A percentile compares a stretch with the other conserved stretches of the same genome.
phyloP scores from a whole-genome alignment of 2,329 filamentous ascomycete genomes.

The Saccharata proteae region DNA sequence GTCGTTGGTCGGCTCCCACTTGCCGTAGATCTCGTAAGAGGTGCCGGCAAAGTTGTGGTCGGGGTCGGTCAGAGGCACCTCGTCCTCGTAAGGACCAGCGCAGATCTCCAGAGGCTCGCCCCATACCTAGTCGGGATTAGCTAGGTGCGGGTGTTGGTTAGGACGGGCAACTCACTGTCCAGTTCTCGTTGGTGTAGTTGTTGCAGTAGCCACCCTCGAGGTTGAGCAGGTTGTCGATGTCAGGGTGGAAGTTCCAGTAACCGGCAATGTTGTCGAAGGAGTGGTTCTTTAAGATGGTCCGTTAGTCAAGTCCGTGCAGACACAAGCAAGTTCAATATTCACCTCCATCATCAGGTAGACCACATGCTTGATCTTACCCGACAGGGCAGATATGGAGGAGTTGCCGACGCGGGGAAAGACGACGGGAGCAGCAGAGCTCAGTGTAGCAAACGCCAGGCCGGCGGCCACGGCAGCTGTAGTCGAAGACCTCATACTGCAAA shows the following conservation, averaged over 20 bases:
- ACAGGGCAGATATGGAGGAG: too few relatives aligned
- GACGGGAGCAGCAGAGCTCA: too few relatives aligned
- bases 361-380: slow-evolving; percentile 5
- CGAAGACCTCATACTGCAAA: too few relatives aligned
- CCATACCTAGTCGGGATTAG: too few relatives aligned
- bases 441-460: too few relatives aligned
- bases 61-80: slow-evolving; percentile 24
- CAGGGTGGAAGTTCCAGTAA: slow-evolving; percentile 23
- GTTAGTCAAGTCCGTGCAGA: too few relatives aligned
- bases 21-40: slow-evolving; percentile 27
- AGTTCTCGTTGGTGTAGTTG: slow-evolving; percentile 25
- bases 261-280: slow-evolving; percentile 30
- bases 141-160: too few relatives aligned
- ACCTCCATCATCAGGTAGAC: slow-evolving; percentile 5
- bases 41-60: slow-evolving; percentile 19
- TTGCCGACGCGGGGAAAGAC: too few relatives aligned
- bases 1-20: slow-evolving; percentile 23
- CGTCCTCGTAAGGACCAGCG: slow-evolving; percentile 22
- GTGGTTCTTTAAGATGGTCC: slow-evolving; percentile 28
- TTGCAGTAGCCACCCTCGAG: slow-evolving; percentile 21
- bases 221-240: slow-evolving; percentile 25
- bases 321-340: too few relatives aligned
- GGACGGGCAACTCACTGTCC: slow-evolving; percentile 19
- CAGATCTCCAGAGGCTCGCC: slow-evolving; percentile 25
- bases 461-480: too few relatives aligned